These are phyloP conservation scores for Trichosanthes cucumerina DNA, from an alignment of 306 rosid genomes.

Conservation along the genomic window DNA sequence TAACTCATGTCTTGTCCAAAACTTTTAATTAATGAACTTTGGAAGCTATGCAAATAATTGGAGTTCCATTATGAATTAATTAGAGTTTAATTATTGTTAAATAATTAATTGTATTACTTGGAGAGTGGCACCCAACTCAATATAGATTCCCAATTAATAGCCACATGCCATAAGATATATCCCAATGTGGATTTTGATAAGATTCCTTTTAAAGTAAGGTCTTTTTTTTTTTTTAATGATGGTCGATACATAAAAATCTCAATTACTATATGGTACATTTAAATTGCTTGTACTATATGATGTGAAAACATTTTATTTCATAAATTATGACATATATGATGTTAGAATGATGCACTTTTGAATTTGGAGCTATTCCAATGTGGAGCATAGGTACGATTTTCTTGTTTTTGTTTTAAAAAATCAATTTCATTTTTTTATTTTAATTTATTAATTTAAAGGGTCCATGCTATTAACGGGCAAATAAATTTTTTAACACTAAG, in stretches of 20 bases:
- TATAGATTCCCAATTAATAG: neutral
- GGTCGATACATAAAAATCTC: neutral
- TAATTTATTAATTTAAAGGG: no score
- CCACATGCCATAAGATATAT: neutral
- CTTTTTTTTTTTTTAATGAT: neutral
- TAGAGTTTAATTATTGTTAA: neutral
- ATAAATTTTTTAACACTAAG: no score
- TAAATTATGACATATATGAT: neutral
- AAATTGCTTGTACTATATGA: neutral
- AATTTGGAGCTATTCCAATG: neutral
- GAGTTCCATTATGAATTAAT: neutral
- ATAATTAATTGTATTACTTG: neutral
- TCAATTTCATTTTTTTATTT: no score
- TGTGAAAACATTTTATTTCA: neutral
- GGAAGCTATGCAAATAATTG: neutral
- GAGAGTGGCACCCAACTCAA: neutral
- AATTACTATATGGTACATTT: neutral
- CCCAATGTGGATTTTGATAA: neutral
- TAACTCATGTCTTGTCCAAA: neutral
- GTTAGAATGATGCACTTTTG: neutral
- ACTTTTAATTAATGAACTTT: neutral
- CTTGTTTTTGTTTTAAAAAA: no score
- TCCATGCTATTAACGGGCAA: no score
- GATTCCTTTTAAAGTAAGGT: neutral
- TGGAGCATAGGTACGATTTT: neutral